Evolutionary conservation across 169 alveolate genomes (phyloP), one percentile per base, ranked within the genome.

Genomic region (Plasmodium berghei): DNA sequence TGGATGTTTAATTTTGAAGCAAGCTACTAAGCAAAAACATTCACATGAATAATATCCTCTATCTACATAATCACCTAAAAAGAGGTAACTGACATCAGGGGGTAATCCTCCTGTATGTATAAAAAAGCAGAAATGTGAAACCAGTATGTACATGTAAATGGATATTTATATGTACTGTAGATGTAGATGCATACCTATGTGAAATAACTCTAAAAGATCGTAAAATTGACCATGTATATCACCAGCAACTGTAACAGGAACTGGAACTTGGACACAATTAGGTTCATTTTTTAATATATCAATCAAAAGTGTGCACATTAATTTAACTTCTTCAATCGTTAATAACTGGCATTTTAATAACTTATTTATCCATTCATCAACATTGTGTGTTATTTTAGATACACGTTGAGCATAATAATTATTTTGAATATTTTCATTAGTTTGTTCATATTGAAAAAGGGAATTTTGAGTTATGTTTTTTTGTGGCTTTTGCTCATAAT

Each of bases 61-160:
- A 93, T 99, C 99, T 1, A 99, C 99, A 89, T 96, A 99, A 93
- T 99, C 99, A 16, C 99, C 99, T 92, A 96, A 91, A 94, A 97
- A 98, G 59, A 98, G 94, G 92, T 98, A 99, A 94, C 97, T 99
- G 48, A 99, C 97, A 85, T 98, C 99, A 26, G 99, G 99, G 42
- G 98, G 95, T 67, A 88, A 59, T 3, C 97, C 97, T 9, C 96
- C 93, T 55, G 90, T 62, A 61, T 5, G 77, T 61, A 63, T 48
- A n/a, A n/a, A 64, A 28, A 20, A 9, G n/a, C 9, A 54, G 3
- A 59, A 18, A n/a, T 0, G 42, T 1, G 9, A 28, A 48, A 14
- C 0, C 2, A 22, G 52, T 10, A 28, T 10, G 12, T 1, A 63
- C 4, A 5, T 2, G 5, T 45, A 9, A 66, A 66, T 9, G 42